phyloP scores from a whole-genome alignment of 1,139 yeast species.

The Magnusiomyces paraingens region DNA sequence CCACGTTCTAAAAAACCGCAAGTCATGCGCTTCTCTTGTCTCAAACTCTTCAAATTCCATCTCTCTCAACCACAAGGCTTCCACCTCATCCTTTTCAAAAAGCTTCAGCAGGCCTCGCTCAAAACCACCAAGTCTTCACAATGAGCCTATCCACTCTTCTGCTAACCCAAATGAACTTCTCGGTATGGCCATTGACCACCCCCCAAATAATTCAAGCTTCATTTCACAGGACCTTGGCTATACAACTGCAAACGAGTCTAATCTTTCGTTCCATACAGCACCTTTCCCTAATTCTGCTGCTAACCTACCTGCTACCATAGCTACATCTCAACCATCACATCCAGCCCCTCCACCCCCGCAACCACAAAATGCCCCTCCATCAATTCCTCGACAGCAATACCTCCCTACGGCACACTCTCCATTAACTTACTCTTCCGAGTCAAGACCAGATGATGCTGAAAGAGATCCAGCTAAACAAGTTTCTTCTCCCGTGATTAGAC shows the following conservation, averaged over 20 bases:
- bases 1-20: slow-evolving; percentile 5
- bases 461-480: not conserved
- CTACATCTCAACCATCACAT: not conserved
- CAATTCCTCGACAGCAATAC: too few relatives aligned
- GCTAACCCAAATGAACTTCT: not conserved
- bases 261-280: not conserved
- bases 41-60: slow-evolving; percentile 3
- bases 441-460: not conserved
- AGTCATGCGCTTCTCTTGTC: not conserved
- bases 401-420: not conserved
- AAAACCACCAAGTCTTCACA: slow-evolving; percentile 1
- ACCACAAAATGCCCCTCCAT: not conserved
- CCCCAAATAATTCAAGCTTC: not conserved
- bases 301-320: not conserved
- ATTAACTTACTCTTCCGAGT: not conserved
- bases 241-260: not conserved
- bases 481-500: not conserved
- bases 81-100: slow-evolving; percentile 4
- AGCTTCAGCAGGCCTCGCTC: slow-evolving; percentile 5
- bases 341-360: not conserved
- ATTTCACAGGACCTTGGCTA: too few relatives aligned
- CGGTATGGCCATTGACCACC: slow-evolving; percentile 4
- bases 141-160: not conserved
- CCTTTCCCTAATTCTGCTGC: slow-evolving; percentile 3
- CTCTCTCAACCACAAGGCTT: slow-evolving; percentile 4